Evolutionary conservation across 2,329 filamentous ascomycete genomes (phyloP).

Genomic region (Cladosporium sp.): DNA sequence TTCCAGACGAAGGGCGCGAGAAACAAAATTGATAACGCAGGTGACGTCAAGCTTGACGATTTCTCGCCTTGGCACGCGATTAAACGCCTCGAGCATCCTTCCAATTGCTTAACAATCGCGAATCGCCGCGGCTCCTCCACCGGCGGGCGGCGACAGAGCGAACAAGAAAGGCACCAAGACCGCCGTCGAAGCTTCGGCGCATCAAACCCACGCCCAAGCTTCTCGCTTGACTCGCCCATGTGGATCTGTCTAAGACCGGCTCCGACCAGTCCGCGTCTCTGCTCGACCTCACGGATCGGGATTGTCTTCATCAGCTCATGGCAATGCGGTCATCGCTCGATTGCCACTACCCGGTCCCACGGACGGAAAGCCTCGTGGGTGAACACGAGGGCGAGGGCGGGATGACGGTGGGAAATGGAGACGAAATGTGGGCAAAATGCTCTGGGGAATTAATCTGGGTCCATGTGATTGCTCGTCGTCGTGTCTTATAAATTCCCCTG

Average conservation of each 20-base stretch:
- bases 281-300: neutral
- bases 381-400: constrained; percentile 9
- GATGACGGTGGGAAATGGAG: constrained; percentile 20
- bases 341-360: constrained; percentile 6
- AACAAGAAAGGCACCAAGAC: constrained; percentile 2
- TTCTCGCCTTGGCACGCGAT: constrained; percentile 16
- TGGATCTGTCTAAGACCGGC: constrained; percentile 20
- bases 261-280: constrained; percentile 15
- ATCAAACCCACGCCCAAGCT: constrained; percentile 12
- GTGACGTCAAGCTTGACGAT: constrained; percentile 8
- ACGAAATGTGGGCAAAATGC: constrained; percentile 8
- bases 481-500: constrained; percentile 3
- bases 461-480: neutral
- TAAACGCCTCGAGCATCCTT: constrained; percentile 4
- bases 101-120: constrained; percentile 10
- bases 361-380: constrained; percentile 12
- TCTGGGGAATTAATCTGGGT: constrained; percentile 14
- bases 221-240: constrained; percentile 17
- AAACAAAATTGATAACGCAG: neutral
- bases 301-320: constrained; percentile 3
- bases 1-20: neutral
- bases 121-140: constrained; percentile 14
- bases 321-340: constrained; percentile 19
- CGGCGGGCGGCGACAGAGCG: neutral
- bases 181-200: constrained; percentile 11